phyloP scores from a whole-genome alignment of 2,329 filamentous ascomycete species.

The Lasiodiplodia sp. region DNA sequence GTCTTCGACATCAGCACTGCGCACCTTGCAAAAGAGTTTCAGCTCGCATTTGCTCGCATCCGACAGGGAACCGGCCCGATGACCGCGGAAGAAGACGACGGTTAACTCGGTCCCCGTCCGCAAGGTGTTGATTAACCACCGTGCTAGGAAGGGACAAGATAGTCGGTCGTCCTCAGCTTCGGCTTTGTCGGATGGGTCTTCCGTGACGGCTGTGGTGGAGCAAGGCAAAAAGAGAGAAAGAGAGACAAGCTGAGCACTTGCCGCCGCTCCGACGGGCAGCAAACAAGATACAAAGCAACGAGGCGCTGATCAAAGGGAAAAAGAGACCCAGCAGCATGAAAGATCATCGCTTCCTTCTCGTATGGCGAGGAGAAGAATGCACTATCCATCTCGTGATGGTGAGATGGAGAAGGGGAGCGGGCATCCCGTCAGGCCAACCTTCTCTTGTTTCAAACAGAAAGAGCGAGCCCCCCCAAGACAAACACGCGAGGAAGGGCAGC shows the following conservation, averaged over 20 bases:
- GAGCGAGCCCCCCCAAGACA: not conserved
- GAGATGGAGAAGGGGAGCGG: not conserved
- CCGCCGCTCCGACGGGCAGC: not conserved
- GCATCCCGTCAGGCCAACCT: slow-evolving; percentile 10
- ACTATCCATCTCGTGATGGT: slow-evolving; percentile 7
- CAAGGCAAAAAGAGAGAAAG: not conserved
- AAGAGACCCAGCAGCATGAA: not conserved
- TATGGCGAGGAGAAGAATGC: not conserved
- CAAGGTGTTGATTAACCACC: not conserved
- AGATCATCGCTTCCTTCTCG: not conserved
- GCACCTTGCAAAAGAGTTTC: not conserved
- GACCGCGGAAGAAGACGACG: not conserved
- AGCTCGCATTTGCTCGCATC: not conserved
- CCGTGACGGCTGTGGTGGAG: slow-evolving; percentile 9
- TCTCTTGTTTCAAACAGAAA: slow-evolving; percentile 12
- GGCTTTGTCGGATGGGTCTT: not conserved
- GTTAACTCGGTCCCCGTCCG: not conserved
- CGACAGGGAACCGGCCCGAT: not conserved
- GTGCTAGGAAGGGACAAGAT: not conserved
- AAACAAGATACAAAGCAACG: not conserved
- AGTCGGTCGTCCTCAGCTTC: not conserved
- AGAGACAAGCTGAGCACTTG: not conserved
- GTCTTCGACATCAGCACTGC: not conserved
- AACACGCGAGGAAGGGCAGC: not conserved
- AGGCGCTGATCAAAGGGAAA: not conserved